Evolutionary conservation across 345 rosid genomes (phyloP).

Genomic region (Isatis tinctoria): DNA sequence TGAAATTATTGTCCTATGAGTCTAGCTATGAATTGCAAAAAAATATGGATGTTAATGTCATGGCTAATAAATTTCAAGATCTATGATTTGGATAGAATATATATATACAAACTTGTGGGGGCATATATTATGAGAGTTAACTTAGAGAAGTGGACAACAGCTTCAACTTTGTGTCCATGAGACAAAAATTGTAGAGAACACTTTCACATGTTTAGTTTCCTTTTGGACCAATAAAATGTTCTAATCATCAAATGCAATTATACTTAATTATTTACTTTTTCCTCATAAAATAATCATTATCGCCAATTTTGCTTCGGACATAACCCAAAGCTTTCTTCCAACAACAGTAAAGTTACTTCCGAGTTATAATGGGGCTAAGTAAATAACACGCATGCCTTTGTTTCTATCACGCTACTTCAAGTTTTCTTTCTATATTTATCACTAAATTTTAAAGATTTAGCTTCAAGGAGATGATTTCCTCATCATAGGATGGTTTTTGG

Average conservation of each 20-base stretch:
- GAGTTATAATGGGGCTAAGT: conserved; percentile 19
- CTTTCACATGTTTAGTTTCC: conserved; percentile 29
- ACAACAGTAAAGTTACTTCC: conserved; percentile 29
- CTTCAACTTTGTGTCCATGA: conserved; percentile 30
- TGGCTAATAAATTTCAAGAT: not conserved
- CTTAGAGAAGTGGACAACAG: conserved; percentile 30
- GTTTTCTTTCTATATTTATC: not conserved
- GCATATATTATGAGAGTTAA: conserved; percentile 7
- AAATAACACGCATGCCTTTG: conserved; percentile 28
- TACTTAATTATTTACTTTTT: conserved; percentile 11
- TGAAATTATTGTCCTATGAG: not conserved
- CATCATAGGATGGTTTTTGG: not conserved
- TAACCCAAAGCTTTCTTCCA: conserved; percentile 23
- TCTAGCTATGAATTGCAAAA: not conserved
- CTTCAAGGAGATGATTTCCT: conserved; percentile 3
- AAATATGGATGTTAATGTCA: conserved; percentile 1
- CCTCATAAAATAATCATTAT: not conserved
- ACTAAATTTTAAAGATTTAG: not conserved
- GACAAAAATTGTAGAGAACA: conserved; percentile 5
- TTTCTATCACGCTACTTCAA: not conserved
- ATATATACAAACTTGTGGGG: conserved; percentile 6
- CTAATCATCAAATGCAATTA: conserved; percentile 20
- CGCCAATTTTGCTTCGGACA: conserved; percentile 25
- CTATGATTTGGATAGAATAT: conserved; percentile 8
- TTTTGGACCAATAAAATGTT: conserved; percentile 19